Percentiles rank a stretch among this genome's conserved stretches.
phyloP scores from a whole-genome alignment of 176 grass and related monocot species.

The Rhipidocladum racemiflorum region DNA sequence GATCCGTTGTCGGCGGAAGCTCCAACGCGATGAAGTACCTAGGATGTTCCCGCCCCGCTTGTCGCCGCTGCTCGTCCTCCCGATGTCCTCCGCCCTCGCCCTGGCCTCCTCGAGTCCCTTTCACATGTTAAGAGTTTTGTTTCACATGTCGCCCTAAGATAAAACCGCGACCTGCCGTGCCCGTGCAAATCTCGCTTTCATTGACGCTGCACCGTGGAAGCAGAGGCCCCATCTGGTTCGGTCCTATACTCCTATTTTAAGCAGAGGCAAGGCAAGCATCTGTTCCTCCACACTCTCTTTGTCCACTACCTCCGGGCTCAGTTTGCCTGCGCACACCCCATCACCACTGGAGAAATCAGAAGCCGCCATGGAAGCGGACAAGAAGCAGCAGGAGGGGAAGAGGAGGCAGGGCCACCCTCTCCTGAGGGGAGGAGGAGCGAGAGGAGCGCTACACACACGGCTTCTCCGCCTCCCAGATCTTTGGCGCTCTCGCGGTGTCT shows the following conservation, averaged over 20 bases:
- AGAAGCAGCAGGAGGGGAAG: not conserved
- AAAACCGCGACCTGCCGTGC: not conserved
- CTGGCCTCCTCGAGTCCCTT: too few relatives aligned
- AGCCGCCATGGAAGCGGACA: conserved; percentile 29
- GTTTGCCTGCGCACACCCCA: not conserved
- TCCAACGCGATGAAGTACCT: too few relatives aligned
- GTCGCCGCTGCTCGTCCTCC: too few relatives aligned
- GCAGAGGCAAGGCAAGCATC: not conserved
- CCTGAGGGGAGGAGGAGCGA: conserved; percentile 41
- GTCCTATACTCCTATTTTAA: conserved; percentile 15
- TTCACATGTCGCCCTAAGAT: not conserved
- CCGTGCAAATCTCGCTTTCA: not conserved
- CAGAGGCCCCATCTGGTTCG: not conserved
- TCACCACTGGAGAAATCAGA: not conserved
- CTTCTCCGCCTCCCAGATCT: conserved; percentile 72
- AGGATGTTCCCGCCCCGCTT: too few relatives aligned
- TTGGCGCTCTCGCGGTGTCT: conserved; percentile 47
- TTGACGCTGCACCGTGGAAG: not conserved
- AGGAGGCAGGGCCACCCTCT: conserved; percentile 58
- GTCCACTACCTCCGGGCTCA: not conserved
- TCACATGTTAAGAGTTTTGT: not conserved
- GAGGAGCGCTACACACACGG: conserved; percentile 65
- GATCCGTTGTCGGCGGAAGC: too few relatives aligned
- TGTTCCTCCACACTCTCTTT: not conserved
- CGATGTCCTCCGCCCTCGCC: too few relatives aligned